Percentiles rank a stretch among this genome's conserved stretches.
These are phyloP conservation scores for Aspergillus tanneri DNA, from an alignment of 2,329 filamentous ascomycete genomes.

Conservation along the genomic window DNA sequence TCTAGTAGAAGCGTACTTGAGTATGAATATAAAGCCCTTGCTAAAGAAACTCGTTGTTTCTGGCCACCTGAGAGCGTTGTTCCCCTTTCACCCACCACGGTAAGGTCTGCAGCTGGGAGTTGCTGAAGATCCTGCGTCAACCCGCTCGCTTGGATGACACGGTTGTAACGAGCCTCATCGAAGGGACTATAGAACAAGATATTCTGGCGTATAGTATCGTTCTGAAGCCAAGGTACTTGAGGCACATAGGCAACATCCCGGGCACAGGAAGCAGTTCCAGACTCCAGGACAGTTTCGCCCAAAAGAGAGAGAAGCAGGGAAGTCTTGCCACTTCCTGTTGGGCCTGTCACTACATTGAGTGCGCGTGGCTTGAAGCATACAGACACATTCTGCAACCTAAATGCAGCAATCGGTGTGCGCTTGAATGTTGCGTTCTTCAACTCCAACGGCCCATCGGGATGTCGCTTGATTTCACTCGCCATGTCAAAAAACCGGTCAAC, in stretches of 20 bases:
- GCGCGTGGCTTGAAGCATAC: constrained; percentile 56
- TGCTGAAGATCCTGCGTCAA: constrained; percentile 56
- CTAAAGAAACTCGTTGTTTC: constrained; percentile 60
- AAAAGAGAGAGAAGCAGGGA: constrained; percentile 46
- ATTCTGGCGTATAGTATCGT: constrained; percentile 64
- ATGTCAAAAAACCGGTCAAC: constrained; percentile 57
- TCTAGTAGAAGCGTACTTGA: constrained; percentile 57
- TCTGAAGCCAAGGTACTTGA: constrained; percentile 65
- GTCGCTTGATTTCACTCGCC: constrained; percentile 50
- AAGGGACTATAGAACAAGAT: constrained; percentile 61
- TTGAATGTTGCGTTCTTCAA: constrained; percentile 52
- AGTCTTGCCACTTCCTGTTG: constrained; percentile 59
- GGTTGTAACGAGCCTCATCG: constrained; percentile 56
- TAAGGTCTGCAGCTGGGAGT: constrained; percentile 59
- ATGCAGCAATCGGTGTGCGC: constrained; percentile 52
- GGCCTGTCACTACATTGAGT: constrained; percentile 56
- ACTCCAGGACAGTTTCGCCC: constrained; percentile 28
- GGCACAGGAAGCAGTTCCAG: constrained; percentile 38
- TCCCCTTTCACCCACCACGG: constrained; percentile 62
- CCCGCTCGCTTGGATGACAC: constrained; percentile 62
- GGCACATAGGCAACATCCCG: constrained; percentile 59
- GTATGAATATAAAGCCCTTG: constrained; percentile 58
- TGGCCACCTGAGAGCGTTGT: constrained; percentile 64
- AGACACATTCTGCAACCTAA: constrained; percentile 42
- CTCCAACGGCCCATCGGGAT: constrained; percentile 52